phyloP scores from a whole-genome alignment of 2,329 filamentous ascomycete genomes.

The Teratosphaeriaceae sp. region DNA sequence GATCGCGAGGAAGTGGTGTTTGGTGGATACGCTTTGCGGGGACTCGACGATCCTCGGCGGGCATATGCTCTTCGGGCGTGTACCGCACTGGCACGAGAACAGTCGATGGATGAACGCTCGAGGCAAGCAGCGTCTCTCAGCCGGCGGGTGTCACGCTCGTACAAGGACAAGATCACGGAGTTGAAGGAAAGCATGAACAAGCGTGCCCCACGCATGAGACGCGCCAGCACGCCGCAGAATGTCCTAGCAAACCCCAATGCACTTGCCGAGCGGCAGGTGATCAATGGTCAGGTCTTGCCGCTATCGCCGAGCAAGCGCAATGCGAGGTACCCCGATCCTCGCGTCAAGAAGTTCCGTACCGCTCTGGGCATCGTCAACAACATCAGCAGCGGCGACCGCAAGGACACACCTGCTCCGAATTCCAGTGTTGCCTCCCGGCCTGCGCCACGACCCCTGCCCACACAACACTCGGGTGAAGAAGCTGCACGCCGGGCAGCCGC shows the following conservation, averaged over 20 bases:
- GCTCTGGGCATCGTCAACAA: conserved; percentile 4
- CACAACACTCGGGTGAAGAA: conserved; percentile 20
- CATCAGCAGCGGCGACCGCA: conserved; percentile 18
- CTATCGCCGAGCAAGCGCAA: conserved; percentile 26
- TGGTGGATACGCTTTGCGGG: too few species aligned
- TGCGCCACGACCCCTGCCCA: conserved; percentile 8
- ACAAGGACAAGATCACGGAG: conserved; percentile 8
- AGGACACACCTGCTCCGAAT: conserved; percentile 28
- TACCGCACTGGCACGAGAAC: too few species aligned
- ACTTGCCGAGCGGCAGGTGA: background rate
- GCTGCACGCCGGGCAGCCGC: conserved; percentile 26
- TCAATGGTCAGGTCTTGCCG: conserved; percentile 1
- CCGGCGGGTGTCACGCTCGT: conserved; percentile 8
- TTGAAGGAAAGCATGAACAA: conserved; percentile 8
- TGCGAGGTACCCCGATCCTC: conserved; percentile 17
- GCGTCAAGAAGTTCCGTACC: conserved; percentile 22
- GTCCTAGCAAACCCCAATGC: conserved; percentile 4
- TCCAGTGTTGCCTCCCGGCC: conserved; percentile 12
- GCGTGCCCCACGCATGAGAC: conserved; percentile 14
- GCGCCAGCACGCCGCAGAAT: conserved; percentile 21
- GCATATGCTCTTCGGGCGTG: too few species aligned
- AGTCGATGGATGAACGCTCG: too few species aligned
- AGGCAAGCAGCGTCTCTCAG: conserved; percentile 6
- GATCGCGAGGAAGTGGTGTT: background rate
- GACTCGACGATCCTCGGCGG: too few species aligned